These are phyloP conservation scores for Arabis alpina DNA, from an alignment of 345 rosid genomes.

Conservation along the genomic window DNA sequence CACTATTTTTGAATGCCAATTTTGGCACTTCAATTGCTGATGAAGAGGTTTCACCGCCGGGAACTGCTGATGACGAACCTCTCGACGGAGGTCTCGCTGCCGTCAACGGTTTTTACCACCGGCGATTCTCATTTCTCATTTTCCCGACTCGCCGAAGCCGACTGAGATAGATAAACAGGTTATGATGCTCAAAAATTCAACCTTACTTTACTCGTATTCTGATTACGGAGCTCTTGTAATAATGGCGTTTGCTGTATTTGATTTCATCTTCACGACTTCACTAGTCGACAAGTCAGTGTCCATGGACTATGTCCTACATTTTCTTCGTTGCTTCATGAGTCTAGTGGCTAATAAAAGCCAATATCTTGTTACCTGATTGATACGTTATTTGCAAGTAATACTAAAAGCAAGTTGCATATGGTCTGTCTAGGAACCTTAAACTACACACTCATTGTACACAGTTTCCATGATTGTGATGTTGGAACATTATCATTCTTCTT, in stretches of 20 bases:
- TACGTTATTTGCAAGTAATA: no score
- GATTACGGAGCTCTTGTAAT: background rate
- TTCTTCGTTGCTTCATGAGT: background rate
- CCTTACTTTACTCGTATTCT: background rate
- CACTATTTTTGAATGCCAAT: no score
- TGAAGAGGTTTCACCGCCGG: background rate
- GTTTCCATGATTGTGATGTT: conserved; percentile 9
- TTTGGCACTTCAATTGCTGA: no score
- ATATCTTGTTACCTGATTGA: no score
- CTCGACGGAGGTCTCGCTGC: background rate
- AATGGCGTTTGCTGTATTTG: background rate
- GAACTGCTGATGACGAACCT: no score
- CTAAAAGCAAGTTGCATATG: no score
- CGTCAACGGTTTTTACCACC: background rate
- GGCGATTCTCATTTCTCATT: conserved; percentile 3
- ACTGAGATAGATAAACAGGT: background rate
- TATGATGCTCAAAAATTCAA: background rate
- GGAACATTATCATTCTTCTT: no score
- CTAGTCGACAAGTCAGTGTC: conserved; percentile 1
- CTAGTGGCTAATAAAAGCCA: background rate
- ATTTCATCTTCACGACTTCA: background rate
- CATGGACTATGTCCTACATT: conserved; percentile 2
- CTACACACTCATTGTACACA: background rate
- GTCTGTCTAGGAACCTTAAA: no score
- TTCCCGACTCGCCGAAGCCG: background rate